phyloP scores from a whole-genome alignment of 2,329 filamentous ascomycete species.

The Myriosclerotinia curreyana region DNA sequence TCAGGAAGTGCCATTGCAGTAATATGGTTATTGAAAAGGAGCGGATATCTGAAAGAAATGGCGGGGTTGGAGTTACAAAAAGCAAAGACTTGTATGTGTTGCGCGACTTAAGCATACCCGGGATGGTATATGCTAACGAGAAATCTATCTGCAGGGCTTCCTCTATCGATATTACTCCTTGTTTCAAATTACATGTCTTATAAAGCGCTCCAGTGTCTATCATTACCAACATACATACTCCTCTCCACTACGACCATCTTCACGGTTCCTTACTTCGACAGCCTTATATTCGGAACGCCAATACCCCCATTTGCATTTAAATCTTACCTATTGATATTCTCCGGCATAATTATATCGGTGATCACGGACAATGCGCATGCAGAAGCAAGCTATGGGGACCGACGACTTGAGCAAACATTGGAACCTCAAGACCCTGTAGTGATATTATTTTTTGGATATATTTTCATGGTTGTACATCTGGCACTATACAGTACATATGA shows the following conservation, averaged over 20 bases:
- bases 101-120: not conserved
- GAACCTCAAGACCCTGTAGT: slow-evolving; percentile 21
- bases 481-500: slow-evolving; percentile 19
- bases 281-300: slow-evolving; percentile 14
- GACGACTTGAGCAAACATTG: slow-evolving; percentile 20
- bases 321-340: slow-evolving; percentile 15
- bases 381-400: slow-evolving; percentile 17
- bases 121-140: not conserved
- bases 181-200: slow-evolving; percentile 19
- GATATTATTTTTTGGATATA: slow-evolving; percentile 22
- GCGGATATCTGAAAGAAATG: slow-evolving; percentile 19
- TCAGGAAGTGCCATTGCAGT: slow-evolving; percentile 11
- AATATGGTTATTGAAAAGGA: slow-evolving; percentile 11
- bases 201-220: slow-evolving; percentile 21
- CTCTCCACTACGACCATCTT: slow-evolving; percentile 22
- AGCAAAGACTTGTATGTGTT: slow-evolving; percentile 15
- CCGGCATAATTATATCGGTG: slow-evolving; percentile 19
- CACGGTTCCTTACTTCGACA: slow-evolving; percentile 18
- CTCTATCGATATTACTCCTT: slow-evolving; percentile 16
- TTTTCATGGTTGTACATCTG: slow-evolving; percentile 16
- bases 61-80: slow-evolving; percentile 9
- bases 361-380: slow-evolving; percentile 20
- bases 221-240: slow-evolving; percentile 21
- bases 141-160: slow-evolving; percentile 14
- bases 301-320: slow-evolving; percentile 14